phyloP scores from a whole-genome alignment of 129 eudicot genomes.

The Calendula officinalis region DNA sequence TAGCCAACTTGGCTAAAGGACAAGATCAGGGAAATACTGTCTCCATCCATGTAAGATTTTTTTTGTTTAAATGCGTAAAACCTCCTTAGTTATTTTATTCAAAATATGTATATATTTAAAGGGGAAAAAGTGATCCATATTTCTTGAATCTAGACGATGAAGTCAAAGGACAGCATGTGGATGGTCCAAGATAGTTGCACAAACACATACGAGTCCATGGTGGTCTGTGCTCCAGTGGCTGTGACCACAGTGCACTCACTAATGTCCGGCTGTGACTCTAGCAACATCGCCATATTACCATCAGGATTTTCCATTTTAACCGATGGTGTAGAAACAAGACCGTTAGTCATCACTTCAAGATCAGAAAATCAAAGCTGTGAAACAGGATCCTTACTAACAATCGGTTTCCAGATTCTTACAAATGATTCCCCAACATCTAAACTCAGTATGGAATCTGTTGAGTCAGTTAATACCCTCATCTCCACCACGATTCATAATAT shows the following conservation, averaged over 20 bases:
- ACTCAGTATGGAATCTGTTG: slow-evolving; percentile 65
- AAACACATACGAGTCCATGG: slow-evolving; percentile 71
- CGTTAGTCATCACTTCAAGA: slow-evolving; percentile 63
- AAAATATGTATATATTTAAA: too few relatives aligned
- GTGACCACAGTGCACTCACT: slow-evolving; percentile 60
- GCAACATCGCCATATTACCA: slow-evolving; percentile 68
- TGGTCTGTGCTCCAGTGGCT: slow-evolving; percentile 76
- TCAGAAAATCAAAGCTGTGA: slow-evolving; percentile 57
- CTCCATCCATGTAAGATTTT: slow-evolving; percentile 61
- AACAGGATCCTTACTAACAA: slow-evolving; percentile 72
- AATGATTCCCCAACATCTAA: slow-evolving; percentile 58
- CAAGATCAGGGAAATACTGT: slow-evolving; percentile 80
- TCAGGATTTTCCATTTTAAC: slow-evolving; percentile 94
- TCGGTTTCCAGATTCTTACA: slow-evolving; percentile 79
- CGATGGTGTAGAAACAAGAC: slow-evolving; percentile 82
- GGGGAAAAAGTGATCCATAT: background rate
- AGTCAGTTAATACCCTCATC: slow-evolving; percentile 66
- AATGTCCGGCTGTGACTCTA: slow-evolving; percentile 92
- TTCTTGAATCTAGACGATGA: slow-evolving; percentile 52
- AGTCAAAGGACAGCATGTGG: slow-evolving; percentile 71
- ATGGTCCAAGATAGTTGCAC: slow-evolving; percentile 85
- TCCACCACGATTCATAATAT: slow-evolving; percentile 73
- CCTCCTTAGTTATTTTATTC: too few relatives aligned
- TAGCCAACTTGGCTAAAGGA: slow-evolving; percentile 85
- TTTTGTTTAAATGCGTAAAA: background rate